These are phyloP conservation scores for Nakazawaea ambrosiae DNA, from an alignment of 805 yeast species.

Conservation along the genomic window DNA sequence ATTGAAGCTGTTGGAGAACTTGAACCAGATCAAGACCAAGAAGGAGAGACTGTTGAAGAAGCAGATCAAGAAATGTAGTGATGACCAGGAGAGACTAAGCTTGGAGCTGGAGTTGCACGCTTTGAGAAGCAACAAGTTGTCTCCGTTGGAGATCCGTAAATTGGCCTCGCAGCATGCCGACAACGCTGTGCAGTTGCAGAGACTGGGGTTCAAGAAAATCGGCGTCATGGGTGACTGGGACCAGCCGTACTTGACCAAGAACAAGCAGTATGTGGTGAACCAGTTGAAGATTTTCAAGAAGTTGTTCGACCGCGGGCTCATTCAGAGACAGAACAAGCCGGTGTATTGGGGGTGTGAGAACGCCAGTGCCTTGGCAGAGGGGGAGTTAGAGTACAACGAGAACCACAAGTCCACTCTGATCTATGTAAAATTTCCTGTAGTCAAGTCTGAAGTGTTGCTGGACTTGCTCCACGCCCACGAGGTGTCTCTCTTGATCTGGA, in stretches of 20 bases:
- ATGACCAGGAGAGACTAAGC: background rate
- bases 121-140: slow-evolving; percentile 18
- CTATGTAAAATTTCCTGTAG: slow-evolving; percentile 59
- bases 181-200: slow-evolving; percentile 59
- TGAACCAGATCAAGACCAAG: slow-evolving; percentile 23
- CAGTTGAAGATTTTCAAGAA: slow-evolving; percentile 67
- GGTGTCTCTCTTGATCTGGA: slow-evolving; percentile 66
- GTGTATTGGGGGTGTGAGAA: slow-evolving; percentile 98
- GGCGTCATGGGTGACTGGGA: slow-evolving; percentile 84
- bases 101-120: slow-evolving; percentile 10
- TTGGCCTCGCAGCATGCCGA: slow-evolving; percentile 65
- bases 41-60: slow-evolving; percentile 23
- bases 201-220: slow-evolving; percentile 53
- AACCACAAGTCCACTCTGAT: slow-evolving; percentile 63
- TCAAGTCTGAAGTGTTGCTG: slow-evolving; percentile 11
- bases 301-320: slow-evolving; percentile 57
- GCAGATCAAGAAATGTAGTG: slow-evolving; percentile 14
- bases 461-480: background rate
- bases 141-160: slow-evolving; percentile 52
- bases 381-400: slow-evolving; percentile 84
- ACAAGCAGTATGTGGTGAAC: slow-evolving; percentile 60
- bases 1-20: slow-evolving; percentile 61
- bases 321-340: slow-evolving; percentile 84
- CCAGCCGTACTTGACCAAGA: slow-evolving; percentile 65
- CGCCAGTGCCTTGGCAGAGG: slow-evolving; percentile 91